Base-by-base conservation (phyloP, 2,329 filamentous ascomycete species). In the Colletotrichum sp. region DNA sequence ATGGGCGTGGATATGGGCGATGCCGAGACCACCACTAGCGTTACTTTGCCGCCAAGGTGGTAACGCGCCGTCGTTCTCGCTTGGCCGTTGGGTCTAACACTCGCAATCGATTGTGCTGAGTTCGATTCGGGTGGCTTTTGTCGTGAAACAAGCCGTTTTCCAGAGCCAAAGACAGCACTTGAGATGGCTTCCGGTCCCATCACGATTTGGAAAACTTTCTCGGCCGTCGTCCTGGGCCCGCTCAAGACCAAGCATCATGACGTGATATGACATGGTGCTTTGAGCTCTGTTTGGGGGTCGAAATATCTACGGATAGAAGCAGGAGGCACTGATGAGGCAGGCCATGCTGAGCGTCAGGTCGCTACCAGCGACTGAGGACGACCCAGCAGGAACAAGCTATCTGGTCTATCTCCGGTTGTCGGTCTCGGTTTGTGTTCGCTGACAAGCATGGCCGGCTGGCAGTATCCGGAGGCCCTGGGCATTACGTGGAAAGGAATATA, bases 71-170 rank as follows among this genome's bases (percentile, higher is more conserved):
- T 56, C 32, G 68, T 43, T 52, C 30, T 66, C 61, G 55, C 52
- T 71, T 67, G 64, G 61, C 34, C 67, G 48, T 74, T 70, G 43
- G 61, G 27, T 52, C 72, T 52, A 36, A 39, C 22, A 61, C 61
- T 27, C 71, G 66, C 43, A 58, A 56, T 30, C 22, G 55, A 25
- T 28, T 62, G 27, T 22, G 64, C 39, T 55, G 43, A 39, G 27
- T 43, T 60, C 70, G 56, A 22, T 48, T 48, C 43, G 39, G 27
- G 58, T 68, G 73, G 70, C 70, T 65, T 28, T 18, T 25, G 13
- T 56, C 25, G 64, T 73, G 73, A 73, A 75, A 75, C 70, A 75
- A 60, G 36, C 55, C 64, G 64, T 68, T 56, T 62, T 16, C 18
- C 43, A 22, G 43, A 48, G 18, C 43, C 32, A 39, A 64, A 22